Percentiles rank a stretch among this genome's conserved stretches.
These are phyloP conservation scores for Sesbania bispinosa DNA, from an alignment of 306 rosid species.

Conservation along the genomic window DNA sequence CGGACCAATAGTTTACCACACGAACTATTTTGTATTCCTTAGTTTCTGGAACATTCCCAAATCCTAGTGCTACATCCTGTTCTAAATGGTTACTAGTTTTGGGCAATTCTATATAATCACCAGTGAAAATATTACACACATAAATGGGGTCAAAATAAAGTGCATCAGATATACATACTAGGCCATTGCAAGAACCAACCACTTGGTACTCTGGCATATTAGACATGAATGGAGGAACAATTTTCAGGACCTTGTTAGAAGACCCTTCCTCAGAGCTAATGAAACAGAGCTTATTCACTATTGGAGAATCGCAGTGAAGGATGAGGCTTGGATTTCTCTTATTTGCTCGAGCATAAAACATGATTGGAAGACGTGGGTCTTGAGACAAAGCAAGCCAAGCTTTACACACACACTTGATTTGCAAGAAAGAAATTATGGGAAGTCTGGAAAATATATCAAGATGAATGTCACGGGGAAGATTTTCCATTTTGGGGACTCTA, in stretches of 20 bases:
- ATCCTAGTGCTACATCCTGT: too few species aligned
- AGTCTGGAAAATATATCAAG: background rate
- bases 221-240: background rate
- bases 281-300: background rate
- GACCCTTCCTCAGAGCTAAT: background rate
- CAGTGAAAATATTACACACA: background rate
- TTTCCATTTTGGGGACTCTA: background rate
- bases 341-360: background rate
- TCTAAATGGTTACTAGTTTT: background rate
- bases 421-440: background rate
- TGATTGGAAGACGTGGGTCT: background rate
- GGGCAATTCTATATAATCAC: constrained; percentile 4
- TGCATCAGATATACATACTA: background rate
- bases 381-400: background rate
- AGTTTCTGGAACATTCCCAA: background rate
- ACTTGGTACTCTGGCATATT: background rate
- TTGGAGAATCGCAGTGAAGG: constrained; percentile 1
- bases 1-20: background rate
- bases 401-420: background rate
- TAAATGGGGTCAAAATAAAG: background rate
- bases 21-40: background rate
- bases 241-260: background rate
- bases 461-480: constrained; percentile 1
- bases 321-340: constrained; percentile 4
- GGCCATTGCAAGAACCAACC: background rate